phyloP scores from a whole-genome alignment of 2,329 filamentous ascomycete species.

The Fragosphaeria purpurea region DNA sequence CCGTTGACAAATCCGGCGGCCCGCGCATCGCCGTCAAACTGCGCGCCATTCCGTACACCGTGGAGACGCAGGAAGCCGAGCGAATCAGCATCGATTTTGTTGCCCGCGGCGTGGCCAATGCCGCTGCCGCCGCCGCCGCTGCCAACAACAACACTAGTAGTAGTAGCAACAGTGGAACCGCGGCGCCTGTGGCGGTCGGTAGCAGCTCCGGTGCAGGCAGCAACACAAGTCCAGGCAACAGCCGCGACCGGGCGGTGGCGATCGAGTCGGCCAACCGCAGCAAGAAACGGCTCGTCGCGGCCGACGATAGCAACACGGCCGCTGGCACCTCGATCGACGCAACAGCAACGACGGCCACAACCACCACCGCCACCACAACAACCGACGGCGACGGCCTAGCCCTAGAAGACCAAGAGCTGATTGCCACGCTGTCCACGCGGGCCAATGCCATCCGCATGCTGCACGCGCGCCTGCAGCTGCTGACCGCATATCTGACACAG shows the following conservation, averaged over 20 bases:
- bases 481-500: constrained; percentile 58
- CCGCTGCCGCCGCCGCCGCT: constrained; percentile 43
- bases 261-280: constrained; percentile 22
- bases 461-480: constrained; percentile 61
- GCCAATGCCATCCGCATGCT: constrained; percentile 92
- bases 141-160: constrained; percentile 25
- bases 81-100: constrained; percentile 97
- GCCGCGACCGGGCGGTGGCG: constrained; percentile 12
- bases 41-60: constrained; percentile 70
- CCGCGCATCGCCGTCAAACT: constrained; percentile 58
- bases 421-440: constrained; percentile 67
- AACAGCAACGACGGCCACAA: neutral
- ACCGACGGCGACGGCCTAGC: constrained; percentile 37
- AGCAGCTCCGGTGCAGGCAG: neutral
- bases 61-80: constrained; percentile 91
- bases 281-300: constrained; percentile 28
- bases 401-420: constrained; percentile 50
- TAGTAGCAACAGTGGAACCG: neutral
- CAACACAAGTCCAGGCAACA: neutral
- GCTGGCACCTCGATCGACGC: neutral
- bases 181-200: neutral
- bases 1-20: constrained; percentile 23
- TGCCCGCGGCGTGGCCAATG: constrained; percentile 73
- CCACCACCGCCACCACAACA: constrained; percentile 14
- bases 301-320: constrained; percentile 14